Conservation (phyloP, 2,329 filamentous ascomycete genomes). For the Aspergillus cejpii region DNA sequence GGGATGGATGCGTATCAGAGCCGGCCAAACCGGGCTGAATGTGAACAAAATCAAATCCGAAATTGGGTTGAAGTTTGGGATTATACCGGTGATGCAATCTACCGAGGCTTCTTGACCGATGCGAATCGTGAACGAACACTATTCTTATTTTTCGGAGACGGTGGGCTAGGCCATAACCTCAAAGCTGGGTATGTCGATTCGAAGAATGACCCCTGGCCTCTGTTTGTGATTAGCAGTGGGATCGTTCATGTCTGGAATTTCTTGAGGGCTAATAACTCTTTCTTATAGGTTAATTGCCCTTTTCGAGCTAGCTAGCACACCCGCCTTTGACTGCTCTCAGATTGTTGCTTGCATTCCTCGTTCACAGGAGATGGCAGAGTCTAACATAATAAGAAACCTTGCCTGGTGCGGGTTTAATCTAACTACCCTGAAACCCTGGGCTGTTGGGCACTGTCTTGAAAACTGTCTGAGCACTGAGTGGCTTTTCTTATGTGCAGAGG, state of each 20-base stretch:
- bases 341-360: constrained; percentile 79
- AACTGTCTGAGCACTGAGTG: constrained; percentile 69
- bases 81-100: constrained; percentile 74
- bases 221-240: too few species aligned
- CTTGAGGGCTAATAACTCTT: not conserved
- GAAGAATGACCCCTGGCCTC: not conserved
- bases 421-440: constrained; percentile 72
- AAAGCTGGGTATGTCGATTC: constrained; percentile 69
- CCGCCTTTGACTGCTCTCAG: constrained; percentile 64
- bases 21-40: constrained; percentile 26
- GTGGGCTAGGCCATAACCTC: constrained; percentile 65
- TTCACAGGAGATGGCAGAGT: constrained; percentile 54
- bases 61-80: constrained; percentile 50
- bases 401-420: constrained; percentile 91
- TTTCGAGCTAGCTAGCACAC: constrained; percentile 75
- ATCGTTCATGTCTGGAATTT: too few species aligned
- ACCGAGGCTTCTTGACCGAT: constrained; percentile 76
- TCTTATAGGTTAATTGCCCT: constrained; percentile 70
- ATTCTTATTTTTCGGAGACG: constrained; percentile 81
- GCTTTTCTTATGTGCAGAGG: constrained; percentile 84
- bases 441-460: constrained; percentile 41
- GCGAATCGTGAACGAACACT: constrained; percentile 64
- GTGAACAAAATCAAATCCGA: constrained; percentile 22
- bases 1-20: constrained; percentile 64
- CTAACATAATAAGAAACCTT: constrained; percentile 66